phyloP scores from a whole-genome alignment of 1,284 basidiomycete species.

The Tausonia pullulans region DNA sequence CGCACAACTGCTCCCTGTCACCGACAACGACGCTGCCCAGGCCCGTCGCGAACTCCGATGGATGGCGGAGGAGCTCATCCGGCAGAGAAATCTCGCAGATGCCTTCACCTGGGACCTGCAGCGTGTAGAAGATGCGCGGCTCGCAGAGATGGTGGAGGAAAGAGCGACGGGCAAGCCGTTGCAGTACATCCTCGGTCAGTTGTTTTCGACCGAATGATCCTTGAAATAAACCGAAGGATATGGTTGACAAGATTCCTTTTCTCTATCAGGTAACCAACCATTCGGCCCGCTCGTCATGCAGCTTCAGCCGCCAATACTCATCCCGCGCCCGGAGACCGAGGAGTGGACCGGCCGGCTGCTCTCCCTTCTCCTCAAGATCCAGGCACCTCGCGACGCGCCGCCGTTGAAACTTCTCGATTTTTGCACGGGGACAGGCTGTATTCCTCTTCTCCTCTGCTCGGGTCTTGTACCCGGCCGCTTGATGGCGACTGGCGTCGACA shows the following conservation, averaged over 20 bases:
- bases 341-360: constrained; percentile 43
- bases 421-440: constrained; percentile 81
- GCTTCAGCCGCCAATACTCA: constrained; percentile 60
- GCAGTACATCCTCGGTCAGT: constrained; percentile 76
- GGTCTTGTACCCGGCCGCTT: constrained; percentile 45
- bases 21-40: not conserved
- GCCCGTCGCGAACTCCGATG: constrained; percentile 12
- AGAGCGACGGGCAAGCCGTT: constrained; percentile 60
- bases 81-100: not conserved
- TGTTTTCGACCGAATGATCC: not conserved
- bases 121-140: not conserved
- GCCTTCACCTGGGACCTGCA: too few species aligned
- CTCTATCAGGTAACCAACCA: constrained; percentile 59
- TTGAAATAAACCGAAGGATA: too few species aligned
- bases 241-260: constrained; percentile 6
- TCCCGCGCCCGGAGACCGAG: constrained; percentile 87
- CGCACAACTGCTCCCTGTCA: not conserved
- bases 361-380: not conserved
- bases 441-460: constrained; percentile 62
- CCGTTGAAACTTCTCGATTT: constrained; percentile 55
- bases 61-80: constrained; percentile 10
- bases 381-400: not conserved
- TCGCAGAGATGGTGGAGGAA: constrained; percentile 25
- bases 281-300: constrained; percentile 65
- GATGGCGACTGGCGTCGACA: constrained; percentile 57